phyloP scores from a whole-genome alignment of 352 stramenopile genomes.

The Globisporangium okanoganense region DNA sequence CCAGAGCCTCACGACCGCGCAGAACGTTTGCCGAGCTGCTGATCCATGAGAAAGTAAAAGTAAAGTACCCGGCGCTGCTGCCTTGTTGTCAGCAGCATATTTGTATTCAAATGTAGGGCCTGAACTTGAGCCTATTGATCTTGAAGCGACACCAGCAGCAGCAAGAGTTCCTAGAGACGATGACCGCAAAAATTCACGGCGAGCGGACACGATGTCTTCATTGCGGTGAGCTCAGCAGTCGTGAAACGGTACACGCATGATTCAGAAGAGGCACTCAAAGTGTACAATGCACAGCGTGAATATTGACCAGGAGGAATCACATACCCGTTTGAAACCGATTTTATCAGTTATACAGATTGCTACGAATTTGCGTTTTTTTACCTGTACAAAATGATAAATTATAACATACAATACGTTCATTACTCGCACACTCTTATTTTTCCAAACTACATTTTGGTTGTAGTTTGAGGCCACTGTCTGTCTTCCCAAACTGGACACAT shows the following conservation, averaged over 20 bases:
- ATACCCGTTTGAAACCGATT: too few relatives aligned
- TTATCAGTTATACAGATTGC: too few relatives aligned
- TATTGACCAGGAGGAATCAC: too few relatives aligned
- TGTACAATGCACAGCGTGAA: too few relatives aligned
- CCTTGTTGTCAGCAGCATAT: not conserved
- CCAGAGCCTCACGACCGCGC: not conserved
- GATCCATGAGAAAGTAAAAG: constrained; percentile 7
- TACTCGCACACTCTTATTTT: too few relatives aligned
- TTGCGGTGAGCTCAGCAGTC: not conserved
- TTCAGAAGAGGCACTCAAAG: too few relatives aligned
- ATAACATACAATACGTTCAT: too few relatives aligned
- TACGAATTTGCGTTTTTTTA: too few relatives aligned
- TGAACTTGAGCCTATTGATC: not conserved
- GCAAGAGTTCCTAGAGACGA: not conserved
- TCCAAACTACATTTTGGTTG: not conserved
- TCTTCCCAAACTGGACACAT: too few relatives aligned
- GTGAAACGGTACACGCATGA: not conserved
- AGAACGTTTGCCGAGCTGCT: constrained; percentile 3
- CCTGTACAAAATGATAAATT: too few relatives aligned
- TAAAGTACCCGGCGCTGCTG: constrained; percentile 10
- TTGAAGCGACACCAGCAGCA: not conserved
- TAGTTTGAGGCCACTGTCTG: not conserved
- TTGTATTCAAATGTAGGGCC: not conserved
- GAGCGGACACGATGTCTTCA: too few relatives aligned
- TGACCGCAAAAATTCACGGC: too few relatives aligned